A percentile compares a stretch with the other conserved stretches of the same genome.
Evolutionary conservation across 495 filamentous ascomycete genomes (phyloP).

Genomic region (Daldinia childiae): DNA sequence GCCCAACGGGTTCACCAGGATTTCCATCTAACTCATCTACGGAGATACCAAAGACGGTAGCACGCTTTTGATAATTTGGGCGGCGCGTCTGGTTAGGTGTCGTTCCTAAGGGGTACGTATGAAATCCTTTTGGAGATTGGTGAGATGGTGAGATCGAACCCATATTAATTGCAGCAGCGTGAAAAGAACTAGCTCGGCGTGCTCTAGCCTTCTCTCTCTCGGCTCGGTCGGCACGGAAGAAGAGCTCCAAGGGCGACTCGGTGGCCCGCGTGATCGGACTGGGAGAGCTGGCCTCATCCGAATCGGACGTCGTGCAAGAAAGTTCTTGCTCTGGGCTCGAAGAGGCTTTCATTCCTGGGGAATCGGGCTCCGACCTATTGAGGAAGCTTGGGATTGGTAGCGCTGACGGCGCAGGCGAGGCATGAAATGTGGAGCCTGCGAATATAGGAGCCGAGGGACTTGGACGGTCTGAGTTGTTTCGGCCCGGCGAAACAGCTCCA

Average conservation of each 20-base stretch:
- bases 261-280: slow-evolving; percentile 51
- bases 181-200: slow-evolving; percentile 58
- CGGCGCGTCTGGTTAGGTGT: slow-evolving; percentile 41
- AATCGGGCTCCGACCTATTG: slow-evolving; percentile 79
- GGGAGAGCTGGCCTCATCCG: slow-evolving; percentile 55
- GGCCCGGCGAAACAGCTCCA: slow-evolving; percentile 48
- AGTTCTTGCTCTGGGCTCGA: slow-evolving; percentile 46
- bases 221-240: slow-evolving; percentile 86
- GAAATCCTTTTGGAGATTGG: slow-evolving; percentile 49
- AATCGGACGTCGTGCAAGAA: slow-evolving; percentile 53
- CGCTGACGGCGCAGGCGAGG: slow-evolving; percentile 91
- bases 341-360: slow-evolving; percentile 53
- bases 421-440: slow-evolving; percentile 94
- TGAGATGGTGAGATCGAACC: slow-evolving; percentile 48
- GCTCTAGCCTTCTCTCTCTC: slow-evolving; percentile 76
- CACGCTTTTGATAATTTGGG: slow-evolving; percentile 44
- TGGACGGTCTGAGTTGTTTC: slow-evolving; percentile 47
- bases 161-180: slow-evolving; percentile 39
- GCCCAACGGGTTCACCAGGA: slow-evolving; percentile 62
- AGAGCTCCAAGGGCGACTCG: slow-evolving; percentile 83
- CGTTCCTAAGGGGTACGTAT: slow-evolving; percentile 46
- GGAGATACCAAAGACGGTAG: slow-evolving; percentile 66
- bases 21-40: slow-evolving; percentile 71
- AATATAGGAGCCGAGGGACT: slow-evolving; percentile 71
- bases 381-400: slow-evolving; percentile 93